Conservation (phyloP, 371 early-diverging fungal species). For the Dichotomocladium elegans region DNA sequence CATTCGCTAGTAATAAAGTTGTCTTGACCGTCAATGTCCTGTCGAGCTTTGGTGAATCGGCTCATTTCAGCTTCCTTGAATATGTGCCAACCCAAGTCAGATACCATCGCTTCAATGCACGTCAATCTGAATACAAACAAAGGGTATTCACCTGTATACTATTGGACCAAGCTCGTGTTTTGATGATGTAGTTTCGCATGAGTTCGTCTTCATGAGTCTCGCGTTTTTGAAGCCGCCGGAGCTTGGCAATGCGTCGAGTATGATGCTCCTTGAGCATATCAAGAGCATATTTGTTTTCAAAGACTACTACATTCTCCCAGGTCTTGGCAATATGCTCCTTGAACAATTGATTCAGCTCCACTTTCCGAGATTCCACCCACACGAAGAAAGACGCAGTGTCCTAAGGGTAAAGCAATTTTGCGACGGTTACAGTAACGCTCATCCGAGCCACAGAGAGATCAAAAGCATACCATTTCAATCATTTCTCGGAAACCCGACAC, state of each 20-base stretch:
- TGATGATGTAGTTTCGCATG: constrained; percentile 49
- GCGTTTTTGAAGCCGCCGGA: constrained; percentile 56
- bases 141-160: constrained; percentile 57
- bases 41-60: constrained; percentile 55
- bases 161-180: constrained; percentile 55
- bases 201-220: constrained; percentile 46
- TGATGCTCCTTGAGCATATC: constrained; percentile 49
- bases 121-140: too few relatives aligned
- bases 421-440: not conserved
- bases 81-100: too few relatives aligned
- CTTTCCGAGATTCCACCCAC: constrained; percentile 54
- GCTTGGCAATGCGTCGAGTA: constrained; percentile 45
- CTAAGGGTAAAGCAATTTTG: constrained; percentile 8
- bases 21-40: constrained; percentile 61
- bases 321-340: constrained; percentile 52
- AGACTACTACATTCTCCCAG: constrained; percentile 58
- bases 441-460: too few relatives aligned
- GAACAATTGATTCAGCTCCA: constrained; percentile 47
- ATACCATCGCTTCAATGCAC: too few relatives aligned
- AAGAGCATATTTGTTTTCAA: constrained; percentile 52
- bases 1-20: constrained; percentile 67
- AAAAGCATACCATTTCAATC: constrained; percentile 35
- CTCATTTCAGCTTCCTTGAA: constrained; percentile 49
- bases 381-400: constrained; percentile 47
- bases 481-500: constrained; percentile 60